These are phyloP conservation scores for Vaccinium macrocarpon DNA, from an alignment of 148 eudicot genomes.

Conservation along the genomic window DNA sequence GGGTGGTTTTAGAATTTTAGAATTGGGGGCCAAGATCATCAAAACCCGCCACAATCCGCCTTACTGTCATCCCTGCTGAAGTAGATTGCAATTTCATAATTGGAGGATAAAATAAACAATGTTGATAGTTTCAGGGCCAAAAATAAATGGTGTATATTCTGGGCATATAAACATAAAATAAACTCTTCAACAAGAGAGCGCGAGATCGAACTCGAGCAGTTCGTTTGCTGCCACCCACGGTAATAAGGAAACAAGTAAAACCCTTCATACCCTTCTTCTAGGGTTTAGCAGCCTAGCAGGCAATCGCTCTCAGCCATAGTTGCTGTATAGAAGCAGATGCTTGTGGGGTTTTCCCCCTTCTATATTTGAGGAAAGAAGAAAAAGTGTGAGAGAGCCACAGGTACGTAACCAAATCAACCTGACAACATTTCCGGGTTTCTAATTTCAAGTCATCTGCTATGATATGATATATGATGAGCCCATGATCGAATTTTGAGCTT, in stretches of 20 bases:
- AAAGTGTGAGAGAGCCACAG: background rate
- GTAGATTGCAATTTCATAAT: no score
- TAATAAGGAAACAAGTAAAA: background rate
- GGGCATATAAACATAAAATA: no score
- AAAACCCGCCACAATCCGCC: no score
- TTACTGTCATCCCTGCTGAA: no score
- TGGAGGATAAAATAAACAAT: no score
- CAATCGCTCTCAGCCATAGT: background rate
- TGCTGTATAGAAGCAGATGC: background rate
- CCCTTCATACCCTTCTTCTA: background rate
- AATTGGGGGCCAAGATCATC: no score
- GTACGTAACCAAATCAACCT: background rate
- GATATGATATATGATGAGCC: background rate
- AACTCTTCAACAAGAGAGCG: no score
- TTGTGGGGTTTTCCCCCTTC: background rate
- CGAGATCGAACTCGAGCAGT: no score
- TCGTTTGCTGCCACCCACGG: no score
- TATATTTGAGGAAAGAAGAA: background rate
- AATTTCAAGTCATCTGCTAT: background rate
- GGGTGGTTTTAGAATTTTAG: no score
- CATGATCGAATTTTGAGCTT: background rate
- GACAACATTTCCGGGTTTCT: background rate
- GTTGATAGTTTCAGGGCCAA: no score
- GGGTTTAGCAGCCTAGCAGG: background rate
- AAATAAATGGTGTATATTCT: no score